Base-by-base conservation (phyloP, 2,329 filamentous ascomycete genomes). In the Pyrenochaeta sp. region DNA sequence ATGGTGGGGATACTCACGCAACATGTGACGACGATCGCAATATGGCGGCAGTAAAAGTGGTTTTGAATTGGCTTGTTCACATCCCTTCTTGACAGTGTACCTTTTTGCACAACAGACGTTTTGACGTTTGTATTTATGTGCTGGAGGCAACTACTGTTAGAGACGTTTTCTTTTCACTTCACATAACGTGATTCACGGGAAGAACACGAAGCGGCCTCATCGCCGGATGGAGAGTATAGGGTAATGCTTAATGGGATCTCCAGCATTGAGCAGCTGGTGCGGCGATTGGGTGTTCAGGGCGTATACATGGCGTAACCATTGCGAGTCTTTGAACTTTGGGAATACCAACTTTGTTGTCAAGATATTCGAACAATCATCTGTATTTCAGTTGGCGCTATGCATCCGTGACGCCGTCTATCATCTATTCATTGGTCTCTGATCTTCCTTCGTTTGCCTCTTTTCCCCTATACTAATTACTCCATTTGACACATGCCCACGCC, bases 401-500 rank as follows among this genome's bases (percentile, higher is more conserved):
- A 1, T 10, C 23, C 20, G 14, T 42, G 10, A 31, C 11, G 21
- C 15, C 41, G 30, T 56, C 39, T 30, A 33, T 1, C 12, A 39
- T 42, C 15, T 40, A 27, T 5, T 27, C 9, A 5, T 27, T 9
- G 9, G 23, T 27, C 4, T 27, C 23, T 27, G 23, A 20, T 32
- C 17, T 14, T 14, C 45, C 17, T 9, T 18, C 30, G 29, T 12
- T 18, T 40, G 2, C 12, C 2, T 29, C 4, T 40, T 11, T 6
- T 5, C 11, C 18, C n/a, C 4, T 18, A 17, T 18, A n/a, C 21
- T 48, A 52, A 63, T 23, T 54, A 58, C 17, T 55, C 45, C 57
- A 66, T 57, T 45, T 56, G 49, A 54, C 56, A 49, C 30, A 46
- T 63, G 29, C 54, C 65, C n/a, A 53, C 56, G 15, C 29, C 57